Base-by-base conservation (phyloP, 1,139 yeast genomes). In the Blastobotrys niveus region DNA sequence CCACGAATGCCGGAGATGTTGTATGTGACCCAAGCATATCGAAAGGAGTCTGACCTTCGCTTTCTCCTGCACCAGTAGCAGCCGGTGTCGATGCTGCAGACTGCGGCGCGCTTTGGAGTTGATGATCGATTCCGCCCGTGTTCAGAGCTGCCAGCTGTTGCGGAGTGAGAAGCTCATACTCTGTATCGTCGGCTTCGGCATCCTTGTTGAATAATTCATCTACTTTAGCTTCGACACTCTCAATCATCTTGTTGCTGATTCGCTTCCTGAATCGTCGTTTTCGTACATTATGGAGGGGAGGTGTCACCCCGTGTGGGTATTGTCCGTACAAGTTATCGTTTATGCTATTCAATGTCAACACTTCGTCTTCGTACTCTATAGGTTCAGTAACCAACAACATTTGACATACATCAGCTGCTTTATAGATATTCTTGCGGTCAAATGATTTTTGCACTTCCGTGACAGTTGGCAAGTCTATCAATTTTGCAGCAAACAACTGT, bases 401-500 rank as follows among this genome's bases (percentile, higher is more conserved):
- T 63, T 93, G 97, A 47, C 86, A 79, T 7, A 91, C 71, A 62
- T 93, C 97, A 30, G 88, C 73, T 0, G 93, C 80, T 60, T 93
- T 93, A 68, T 83, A 82, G 27, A 91, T 75, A 58, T 87, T 91
- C 63, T 89, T 91, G 58, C 83, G 77, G 61, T 93, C 98, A 24
- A 89, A 77, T 2, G 96, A 82, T 64, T 93, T 93, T 61, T 82
- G 87, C 6, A 86, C 78, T 61, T 93, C 98, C 3, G 88, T 77
- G 9, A 89, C 66, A 0, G 96, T 86, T 0, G 99, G 99, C 51
- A 93, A 67, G 56, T 89, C 94, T n/a, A 91, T 77, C 34, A 93
- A 67, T 53, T 86, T 79, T 0, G 95, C 96, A 4, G 89, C 87
- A 63, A 86, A 93, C 47, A 80, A 62, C 68, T 75, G 65, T 66